These are phyloP conservation scores for Corchorus capsularis DNA, from an alignment of 345 rosid genomes.

Conservation along the genomic window DNA sequence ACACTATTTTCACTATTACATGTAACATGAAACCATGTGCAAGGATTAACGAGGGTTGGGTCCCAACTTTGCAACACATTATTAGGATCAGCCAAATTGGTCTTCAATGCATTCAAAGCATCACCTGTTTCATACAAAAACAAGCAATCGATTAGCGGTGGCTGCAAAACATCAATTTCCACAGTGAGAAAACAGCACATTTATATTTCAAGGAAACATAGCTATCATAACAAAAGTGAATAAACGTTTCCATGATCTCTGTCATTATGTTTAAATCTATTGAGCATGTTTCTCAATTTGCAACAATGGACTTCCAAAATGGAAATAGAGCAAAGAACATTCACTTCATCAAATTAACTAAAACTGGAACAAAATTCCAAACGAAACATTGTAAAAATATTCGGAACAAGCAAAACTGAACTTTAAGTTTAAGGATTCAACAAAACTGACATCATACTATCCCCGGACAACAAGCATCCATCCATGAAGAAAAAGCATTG, in stretches of 20 bases:
- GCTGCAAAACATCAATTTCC: background rate
- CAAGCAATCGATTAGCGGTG: background rate
- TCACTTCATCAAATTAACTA: background rate
- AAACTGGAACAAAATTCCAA: background rate
- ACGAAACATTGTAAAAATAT: background rate
- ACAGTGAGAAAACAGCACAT: background rate
- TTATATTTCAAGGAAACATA: background rate
- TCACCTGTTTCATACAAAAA: constrained; percentile 55
- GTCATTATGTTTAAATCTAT: background rate
- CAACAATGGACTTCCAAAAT: background rate
- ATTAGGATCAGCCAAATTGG: constrained; percentile 67
- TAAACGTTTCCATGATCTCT: background rate
- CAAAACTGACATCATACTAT: background rate
- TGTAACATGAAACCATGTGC: constrained; percentile 87
- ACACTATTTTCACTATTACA: constrained; percentile 74
- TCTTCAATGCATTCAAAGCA: constrained; percentile 76
- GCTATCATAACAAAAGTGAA: background rate
- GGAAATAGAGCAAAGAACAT: constrained; percentile 11
- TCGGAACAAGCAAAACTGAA: background rate
- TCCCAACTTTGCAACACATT: constrained; percentile 83
- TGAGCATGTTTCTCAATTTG: background rate
- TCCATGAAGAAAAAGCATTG: background rate
- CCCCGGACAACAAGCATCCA: background rate
- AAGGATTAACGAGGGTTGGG: constrained; percentile 72
- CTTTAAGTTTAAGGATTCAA: background rate